These are phyloP conservation scores for Umbelopsis sp. DNA, from an alignment of 192 early-diverging fungal species.

Conservation along the genomic window DNA sequence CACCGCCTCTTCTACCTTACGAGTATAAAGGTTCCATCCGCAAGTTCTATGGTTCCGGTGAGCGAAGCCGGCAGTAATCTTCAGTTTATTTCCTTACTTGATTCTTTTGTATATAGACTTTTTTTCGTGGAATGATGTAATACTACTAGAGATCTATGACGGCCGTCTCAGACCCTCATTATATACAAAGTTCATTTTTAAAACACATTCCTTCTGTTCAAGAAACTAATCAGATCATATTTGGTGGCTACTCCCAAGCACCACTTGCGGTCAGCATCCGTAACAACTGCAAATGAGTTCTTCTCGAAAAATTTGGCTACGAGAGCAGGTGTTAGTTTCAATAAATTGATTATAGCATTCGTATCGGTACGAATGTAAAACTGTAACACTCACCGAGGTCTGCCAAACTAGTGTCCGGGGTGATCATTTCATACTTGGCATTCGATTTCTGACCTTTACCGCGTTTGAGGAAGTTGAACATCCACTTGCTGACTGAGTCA, in stretches of 20 bases:
- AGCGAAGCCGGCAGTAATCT: conserved; percentile 26
- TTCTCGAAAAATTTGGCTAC: conserved; percentile 80
- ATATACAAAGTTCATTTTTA: conserved; percentile 6
- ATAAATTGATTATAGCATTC: too few relatives aligned
- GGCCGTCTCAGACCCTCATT: neutral
- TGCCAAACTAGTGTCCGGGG: conserved; percentile 75
- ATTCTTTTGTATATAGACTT: conserved; percentile 5
- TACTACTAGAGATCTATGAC: neutral
- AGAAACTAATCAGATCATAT: conserved; percentile 71
- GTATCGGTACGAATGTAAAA: too few relatives aligned
- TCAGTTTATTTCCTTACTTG: neutral
- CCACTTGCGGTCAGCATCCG: conserved; percentile 77
- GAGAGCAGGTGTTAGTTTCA: neutral
- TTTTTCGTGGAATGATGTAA: neutral
- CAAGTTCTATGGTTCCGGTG: conserved; percentile 38
- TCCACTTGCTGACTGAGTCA: conserved; percentile 58
- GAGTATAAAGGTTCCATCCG: conserved; percentile 51
- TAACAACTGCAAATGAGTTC: conserved; percentile 81
- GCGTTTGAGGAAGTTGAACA: conserved; percentile 63
- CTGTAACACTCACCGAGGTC: conserved; percentile 54
- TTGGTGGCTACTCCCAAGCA: conserved; percentile 80
- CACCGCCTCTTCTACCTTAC: conserved; percentile 64
- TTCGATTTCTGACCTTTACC: neutral
- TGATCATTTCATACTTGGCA: conserved; percentile 71
- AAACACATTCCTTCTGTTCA: conserved; percentile 58